Evolutionary conservation across 129 eudicot genomes (phyloP).

Genomic region (Gnaphalium uliginosum): DNA sequence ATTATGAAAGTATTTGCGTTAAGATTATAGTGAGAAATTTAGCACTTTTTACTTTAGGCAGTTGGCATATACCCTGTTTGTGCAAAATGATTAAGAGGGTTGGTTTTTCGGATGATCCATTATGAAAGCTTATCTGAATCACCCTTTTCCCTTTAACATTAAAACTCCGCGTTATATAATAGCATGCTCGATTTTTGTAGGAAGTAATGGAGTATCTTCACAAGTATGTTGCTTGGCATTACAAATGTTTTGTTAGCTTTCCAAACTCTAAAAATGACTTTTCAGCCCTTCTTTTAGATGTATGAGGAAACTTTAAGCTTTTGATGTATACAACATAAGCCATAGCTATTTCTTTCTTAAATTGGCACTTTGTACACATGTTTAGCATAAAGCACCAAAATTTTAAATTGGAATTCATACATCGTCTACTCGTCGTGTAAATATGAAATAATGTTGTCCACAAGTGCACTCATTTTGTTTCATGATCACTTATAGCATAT

Average conservation of each 20-base stretch:
- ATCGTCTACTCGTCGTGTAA: no score
- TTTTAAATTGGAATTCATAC: not conserved
- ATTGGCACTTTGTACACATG: not conserved
- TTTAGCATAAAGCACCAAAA: not conserved
- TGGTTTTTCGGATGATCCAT: conserved; percentile 28
- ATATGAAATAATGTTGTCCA: not conserved
- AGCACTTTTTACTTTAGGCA: no score
- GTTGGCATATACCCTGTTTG: not conserved
- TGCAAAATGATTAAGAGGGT: conserved; percentile 20
- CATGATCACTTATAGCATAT: not conserved
- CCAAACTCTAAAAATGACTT: not conserved
- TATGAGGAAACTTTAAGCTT: not conserved
- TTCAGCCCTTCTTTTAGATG: not conserved
- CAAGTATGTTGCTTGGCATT: not conserved
- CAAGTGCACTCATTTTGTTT: not conserved
- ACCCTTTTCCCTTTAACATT: not conserved
- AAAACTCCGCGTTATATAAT: not conserved
- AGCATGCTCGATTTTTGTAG: not conserved
- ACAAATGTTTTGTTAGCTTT: not conserved
- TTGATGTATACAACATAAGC: not conserved
- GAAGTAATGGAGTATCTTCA: not conserved
- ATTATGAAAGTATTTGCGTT: conserved; percentile 1
- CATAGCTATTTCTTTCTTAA: not conserved
- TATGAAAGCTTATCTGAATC: not conserved
- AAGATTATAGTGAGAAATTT: not conserved